These are phyloP conservation scores for Bonia amplexicaulis DNA, from an alignment of 176 grass and related monocot species.

Conservation along the genomic window DNA sequence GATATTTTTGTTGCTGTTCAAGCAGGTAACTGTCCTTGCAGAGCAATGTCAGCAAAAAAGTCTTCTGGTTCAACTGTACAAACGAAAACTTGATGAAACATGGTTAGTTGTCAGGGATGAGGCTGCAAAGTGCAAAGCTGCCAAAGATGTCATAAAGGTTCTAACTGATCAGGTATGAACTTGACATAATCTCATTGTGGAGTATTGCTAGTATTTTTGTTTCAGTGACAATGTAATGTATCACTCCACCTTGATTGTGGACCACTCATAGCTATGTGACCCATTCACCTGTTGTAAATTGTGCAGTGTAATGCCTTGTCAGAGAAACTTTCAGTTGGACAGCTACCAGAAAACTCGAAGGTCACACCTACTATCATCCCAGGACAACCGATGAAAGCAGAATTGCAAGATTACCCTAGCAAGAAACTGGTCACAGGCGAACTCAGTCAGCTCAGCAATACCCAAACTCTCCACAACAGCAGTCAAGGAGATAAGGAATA, in stretches of 20 bases:
- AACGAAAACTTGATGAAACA: constrained; percentile 79
- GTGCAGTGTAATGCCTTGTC: constrained; percentile 60
- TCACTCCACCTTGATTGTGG: not conserved
- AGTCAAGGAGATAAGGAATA: not conserved
- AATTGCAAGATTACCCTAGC: not conserved
- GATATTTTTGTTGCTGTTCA: constrained; percentile 10
- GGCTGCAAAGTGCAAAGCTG: constrained; percentile 78
- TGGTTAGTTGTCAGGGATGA: constrained; percentile 80
- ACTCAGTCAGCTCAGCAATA: not conserved
- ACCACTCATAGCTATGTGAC: not conserved
- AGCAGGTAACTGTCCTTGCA: constrained; percentile 51
- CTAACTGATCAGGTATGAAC: constrained; percentile 64
- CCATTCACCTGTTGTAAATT: constrained; percentile 1
- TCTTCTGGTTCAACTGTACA: constrained; percentile 58
- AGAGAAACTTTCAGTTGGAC: constrained; percentile 34
- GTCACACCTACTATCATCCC: not conserved
- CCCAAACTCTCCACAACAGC: not conserved
- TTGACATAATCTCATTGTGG: not conserved
- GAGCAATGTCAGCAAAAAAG: constrained; percentile 64
- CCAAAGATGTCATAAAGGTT: constrained; percentile 79
- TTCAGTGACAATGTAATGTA: not conserved
- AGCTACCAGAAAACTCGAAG: constrained; percentile 9
- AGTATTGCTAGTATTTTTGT: not conserved
- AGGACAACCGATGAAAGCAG: not conserved
- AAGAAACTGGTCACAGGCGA: not conserved